These are phyloP conservation scores for Colletotrichum tropicale DNA, from an alignment of 2,329 filamentous ascomycete genomes.

Conservation along the genomic window DNA sequence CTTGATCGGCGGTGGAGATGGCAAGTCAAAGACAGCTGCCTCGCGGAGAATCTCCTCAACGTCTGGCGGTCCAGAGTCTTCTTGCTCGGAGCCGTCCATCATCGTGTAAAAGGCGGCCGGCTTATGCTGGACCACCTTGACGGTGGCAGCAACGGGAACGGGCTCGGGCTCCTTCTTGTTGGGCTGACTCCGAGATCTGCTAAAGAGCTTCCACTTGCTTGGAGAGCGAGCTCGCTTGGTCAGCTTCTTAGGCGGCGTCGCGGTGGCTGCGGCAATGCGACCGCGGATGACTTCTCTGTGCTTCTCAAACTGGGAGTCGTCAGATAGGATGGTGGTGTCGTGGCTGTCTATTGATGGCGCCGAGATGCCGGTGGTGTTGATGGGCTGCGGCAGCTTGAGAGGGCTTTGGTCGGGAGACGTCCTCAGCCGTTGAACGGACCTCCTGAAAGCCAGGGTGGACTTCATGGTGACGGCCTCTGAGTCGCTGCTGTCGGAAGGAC, in stretches of 20 bases:
- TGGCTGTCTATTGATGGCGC: conserved; percentile 60
- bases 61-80: conserved; percentile 46
- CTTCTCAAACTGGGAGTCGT: conserved; percentile 55
- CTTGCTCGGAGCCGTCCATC: conserved; percentile 63
- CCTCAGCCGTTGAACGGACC: conserved; percentile 58
- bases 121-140: conserved; percentile 54
- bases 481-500: conserved; percentile 62
- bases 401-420: conserved; percentile 45
- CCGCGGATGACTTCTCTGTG: conserved; percentile 39
- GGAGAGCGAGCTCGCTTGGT: conserved; percentile 60
- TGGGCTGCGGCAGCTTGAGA: conserved; percentile 57
- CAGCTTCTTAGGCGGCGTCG: conserved; percentile 53
- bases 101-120: conserved; percentile 65
- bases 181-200: conserved; percentile 54
- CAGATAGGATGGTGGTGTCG: conserved; percentile 61
- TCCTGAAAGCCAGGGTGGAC: conserved; percentile 57
- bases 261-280: conserved; percentile 29
- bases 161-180: conserved; percentile 42
- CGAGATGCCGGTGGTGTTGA: conserved; percentile 47
- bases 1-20: conserved; percentile 3
- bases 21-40: conserved; percentile 41
- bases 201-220: conserved; percentile 68
- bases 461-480: conserved; percentile 53
- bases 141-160: conserved; percentile 48
- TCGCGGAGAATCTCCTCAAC: conserved; percentile 54